Base-by-base conservation (phyloP, 768 basidiomycete species). In the Kwoniella botswanensis region DNA sequence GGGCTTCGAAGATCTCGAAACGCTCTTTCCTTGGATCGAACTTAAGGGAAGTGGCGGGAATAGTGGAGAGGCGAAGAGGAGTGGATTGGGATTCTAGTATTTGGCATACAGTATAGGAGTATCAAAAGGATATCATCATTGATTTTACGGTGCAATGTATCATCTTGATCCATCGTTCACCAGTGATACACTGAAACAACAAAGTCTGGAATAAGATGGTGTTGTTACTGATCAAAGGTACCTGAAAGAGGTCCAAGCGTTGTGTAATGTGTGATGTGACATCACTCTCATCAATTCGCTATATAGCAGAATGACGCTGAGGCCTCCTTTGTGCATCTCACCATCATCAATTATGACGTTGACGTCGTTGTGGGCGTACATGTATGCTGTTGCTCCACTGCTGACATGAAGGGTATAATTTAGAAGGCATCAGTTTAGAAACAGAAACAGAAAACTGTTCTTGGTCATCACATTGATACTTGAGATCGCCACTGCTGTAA, bases 1-100 rank as follows among this genome's bases (percentile, higher is more conserved):
- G 5, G 80, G 78, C 0, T 82, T 79, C 44, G 80, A 79, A 35
- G 82, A 83, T 71, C 55, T 83, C 4, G 74, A 80, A 43, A 72
- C 53, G 0, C 52, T 83, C 21, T 65, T 71, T 24, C 69, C 72
- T 17, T 83, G 82, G 82, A 53, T 83, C 4, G 73, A 79, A 55
- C 60, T 82, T 1, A 74, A 69, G 24, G 77, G 73, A n/a, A 72
- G 77, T 17, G 81, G 75, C 10, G 73, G 65, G 15, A 71, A 78
- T 66, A 52, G 65, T n/a, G 68, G 71, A 2, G 77, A 78, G 26
- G 70, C 79, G 18, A 77, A 63, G 68, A 17, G 74, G 12, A 71
- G 61, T 59, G 71, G 71, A 15, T 54, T 71, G 50, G 71, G 71
- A 7, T 71, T 71, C 21, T 63, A 62, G 56, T 4, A 22, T 15